Evolutionary conservation across 805 yeast genomes (phyloP), one percentile per base, ranked within the genome.

Genomic region (Wickerhamiella alocasiicola): DNA sequence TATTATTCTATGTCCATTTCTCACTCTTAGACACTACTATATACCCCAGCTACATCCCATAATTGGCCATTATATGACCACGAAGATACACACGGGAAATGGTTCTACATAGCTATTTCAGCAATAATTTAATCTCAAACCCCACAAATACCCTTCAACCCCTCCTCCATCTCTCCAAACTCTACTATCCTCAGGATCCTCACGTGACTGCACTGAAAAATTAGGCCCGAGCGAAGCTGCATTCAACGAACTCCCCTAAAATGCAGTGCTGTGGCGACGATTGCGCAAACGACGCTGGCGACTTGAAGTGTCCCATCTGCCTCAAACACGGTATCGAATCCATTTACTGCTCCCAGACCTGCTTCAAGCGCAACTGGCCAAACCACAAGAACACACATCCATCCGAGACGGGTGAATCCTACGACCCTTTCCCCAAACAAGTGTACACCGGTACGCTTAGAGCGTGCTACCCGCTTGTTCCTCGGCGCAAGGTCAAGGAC

Each of bases 281-380:
- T 51, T 91, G 98, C 65, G 91, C 91, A 16, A 85, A 84, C 52
- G 71, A 68, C 27, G 85, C 95, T 11, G 79, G 93, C 16, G 61
- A 68, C 31, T 66, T 91, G 49, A 85, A 85, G 57, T 91, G 98
- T 60, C 98, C 98, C 0, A 67, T 87, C 12, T 91, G 98, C 61
- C 62, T 91, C 46, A 87, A 91, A 55, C 69, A 68, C 45, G 82
- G 76, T 12, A 51, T 72, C 37, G 65, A 68, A 30, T 65, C 72
- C 36, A 69, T 69, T 15, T 91, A 88, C 61, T 91, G 98, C 64
- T 71, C 76, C 54, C 94, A 87, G 49, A 62, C 63, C 1, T 88
- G 98, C 60, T 88, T 83, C 65, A 74, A 80, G 55, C 63, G 78
- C n/a, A 57, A 58, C 50, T 59, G 63, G 63, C 26, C 49, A 18